Percentiles rank a stretch among this genome's conserved stretches.
Evolutionary conservation across 768 basidiomycete species (phyloP).

Genomic region (Mycena indigotica): DNA sequence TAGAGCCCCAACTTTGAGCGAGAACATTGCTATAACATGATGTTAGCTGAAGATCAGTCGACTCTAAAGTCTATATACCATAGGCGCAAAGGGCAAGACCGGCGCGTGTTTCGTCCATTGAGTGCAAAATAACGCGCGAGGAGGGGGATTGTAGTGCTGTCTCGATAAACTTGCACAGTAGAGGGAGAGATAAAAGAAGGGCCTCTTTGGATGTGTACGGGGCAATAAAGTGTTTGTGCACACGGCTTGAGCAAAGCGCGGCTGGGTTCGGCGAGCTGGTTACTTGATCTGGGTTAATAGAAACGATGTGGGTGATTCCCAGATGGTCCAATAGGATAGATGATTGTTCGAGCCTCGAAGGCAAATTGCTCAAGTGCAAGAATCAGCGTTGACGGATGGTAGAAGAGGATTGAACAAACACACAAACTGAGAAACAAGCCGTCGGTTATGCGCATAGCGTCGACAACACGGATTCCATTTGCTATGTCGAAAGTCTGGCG

Average conservation of each 20-base stretch:
- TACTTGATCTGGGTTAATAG: constrained; percentile 41
- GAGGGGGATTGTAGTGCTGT: constrained; percentile 29
- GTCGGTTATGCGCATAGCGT: constrained; percentile 37
- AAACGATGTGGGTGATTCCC: constrained; percentile 41
- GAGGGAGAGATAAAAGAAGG: constrained; percentile 38
- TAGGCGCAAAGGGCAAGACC: constrained; percentile 43
- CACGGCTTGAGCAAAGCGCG: constrained; percentile 23
- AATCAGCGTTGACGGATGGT: too few relatives aligned
- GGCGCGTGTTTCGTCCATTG: constrained; percentile 39
- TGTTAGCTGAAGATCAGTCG: not conserved
- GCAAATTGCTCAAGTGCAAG: constrained; percentile 44
- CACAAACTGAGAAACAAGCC: constrained; percentile 41
- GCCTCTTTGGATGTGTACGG: constrained; percentile 35
- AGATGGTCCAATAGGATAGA: constrained; percentile 37
- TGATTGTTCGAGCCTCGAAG: constrained; percentile 36
- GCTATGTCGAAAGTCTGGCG: constrained; percentile 41
- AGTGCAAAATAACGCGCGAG: constrained; percentile 42
- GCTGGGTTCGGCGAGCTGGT: constrained; percentile 13
- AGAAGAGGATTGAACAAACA: constrained; percentile 29
- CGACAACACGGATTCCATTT: constrained; percentile 37
- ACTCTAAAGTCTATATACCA: constrained; percentile 31
- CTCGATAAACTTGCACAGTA: constrained; percentile 37
- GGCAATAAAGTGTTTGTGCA: constrained; percentile 39
- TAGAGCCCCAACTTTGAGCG: constrained; percentile 33
- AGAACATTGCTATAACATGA: constrained; percentile 37